Conservation (phyloP, 2,329 filamentous ascomycete genomes). For the Xylariaceae sp. region DNA sequence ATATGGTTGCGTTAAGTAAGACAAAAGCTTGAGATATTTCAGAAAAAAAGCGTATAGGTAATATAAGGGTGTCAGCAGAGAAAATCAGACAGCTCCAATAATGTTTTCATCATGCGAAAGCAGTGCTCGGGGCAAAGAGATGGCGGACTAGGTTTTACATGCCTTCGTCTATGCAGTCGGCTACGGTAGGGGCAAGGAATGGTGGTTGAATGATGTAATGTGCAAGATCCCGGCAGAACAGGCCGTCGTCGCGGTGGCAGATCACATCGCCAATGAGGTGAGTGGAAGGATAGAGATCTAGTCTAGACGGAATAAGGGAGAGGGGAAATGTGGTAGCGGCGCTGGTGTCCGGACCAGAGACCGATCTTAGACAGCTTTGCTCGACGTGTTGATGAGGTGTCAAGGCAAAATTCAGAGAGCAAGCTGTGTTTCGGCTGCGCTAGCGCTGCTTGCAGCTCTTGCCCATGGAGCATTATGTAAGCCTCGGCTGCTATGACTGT, state of each 20-base stretch:
- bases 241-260: not conserved
- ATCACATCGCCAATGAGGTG: not conserved
- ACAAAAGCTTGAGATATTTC: slow-evolving; percentile 10
- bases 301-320: not conserved
- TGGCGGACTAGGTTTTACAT: not conserved
- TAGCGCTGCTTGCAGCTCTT: too few species aligned
- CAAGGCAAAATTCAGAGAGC: too few species aligned
- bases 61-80: slow-evolving; percentile 58
- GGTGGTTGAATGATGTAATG: not conserved
- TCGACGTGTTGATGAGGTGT: too few species aligned
- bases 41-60: slow-evolving; percentile 55
- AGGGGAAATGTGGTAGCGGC: not conserved
- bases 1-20: not conserved
- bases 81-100: slow-evolving; percentile 80
- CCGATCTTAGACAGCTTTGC: too few species aligned
- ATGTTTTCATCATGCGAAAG: slow-evolving; percentile 42
- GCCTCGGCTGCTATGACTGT: too few species aligned
- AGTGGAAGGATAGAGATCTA: not conserved
- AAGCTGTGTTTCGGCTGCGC: too few species aligned
- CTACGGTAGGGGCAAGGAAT: not conserved
- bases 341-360: not conserved
- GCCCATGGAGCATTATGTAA: too few species aligned
- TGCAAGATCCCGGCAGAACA: not conserved
- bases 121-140: not conserved
- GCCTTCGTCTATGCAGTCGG: slow-evolving; percentile 8